Conservation (phyloP, 2,329 filamentous ascomycete genomes). For the Curvularia lunata region DNA sequence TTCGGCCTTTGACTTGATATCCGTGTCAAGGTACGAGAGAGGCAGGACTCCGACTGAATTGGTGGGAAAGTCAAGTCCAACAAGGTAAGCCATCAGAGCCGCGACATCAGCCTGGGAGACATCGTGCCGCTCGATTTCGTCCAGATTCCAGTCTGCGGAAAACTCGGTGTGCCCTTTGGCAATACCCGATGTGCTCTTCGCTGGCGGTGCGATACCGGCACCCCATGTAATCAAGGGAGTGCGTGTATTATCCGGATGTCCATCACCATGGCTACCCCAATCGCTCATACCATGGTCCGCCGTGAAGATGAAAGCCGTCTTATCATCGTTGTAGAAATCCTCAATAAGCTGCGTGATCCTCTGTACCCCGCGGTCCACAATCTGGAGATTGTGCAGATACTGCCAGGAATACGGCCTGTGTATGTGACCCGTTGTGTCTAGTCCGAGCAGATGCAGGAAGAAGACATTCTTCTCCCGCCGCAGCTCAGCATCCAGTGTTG, state of each 20-base stretch:
- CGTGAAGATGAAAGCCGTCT: conserved; percentile 95
- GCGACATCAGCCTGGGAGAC: conserved; percentile 94
- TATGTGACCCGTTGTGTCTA: conserved; percentile 88
- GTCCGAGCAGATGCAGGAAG: conserved; percentile 88
- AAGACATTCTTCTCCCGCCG: conserved; percentile 89
- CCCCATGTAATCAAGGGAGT: conserved; percentile 95
- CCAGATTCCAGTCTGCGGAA: conserved; percentile 85
- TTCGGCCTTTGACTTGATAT: conserved; percentile 77
- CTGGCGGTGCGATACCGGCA: conserved; percentile 81
- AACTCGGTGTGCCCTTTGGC: conserved; percentile 87
- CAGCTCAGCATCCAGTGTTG: conserved; percentile 73
- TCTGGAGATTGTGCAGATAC: conserved; percentile 91
- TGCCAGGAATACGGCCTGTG: conserved; percentile 93
- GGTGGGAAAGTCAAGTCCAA: conserved; percentile 86
- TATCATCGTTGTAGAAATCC: conserved; percentile 79
- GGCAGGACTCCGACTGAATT: conserved; percentile 96
- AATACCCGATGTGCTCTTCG: conserved; percentile 60
- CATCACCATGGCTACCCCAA: conserved; percentile 98
- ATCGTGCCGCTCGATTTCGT: conserved; percentile 83
- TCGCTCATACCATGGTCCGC: conserved; percentile 99
- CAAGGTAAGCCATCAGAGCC: conserved; percentile 91
- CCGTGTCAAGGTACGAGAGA: conserved; percentile 77
- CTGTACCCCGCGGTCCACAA: conserved; percentile 88
- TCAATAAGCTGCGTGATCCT: conserved; percentile 83
- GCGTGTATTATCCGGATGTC: conserved; percentile 94